A percentile compares a stretch with the other conserved stretches of the same genome.
These are phyloP conservation scores for Vanderwaltozyma tropicalis DNA, from an alignment of 805 yeast species.

Conservation along the genomic window DNA sequence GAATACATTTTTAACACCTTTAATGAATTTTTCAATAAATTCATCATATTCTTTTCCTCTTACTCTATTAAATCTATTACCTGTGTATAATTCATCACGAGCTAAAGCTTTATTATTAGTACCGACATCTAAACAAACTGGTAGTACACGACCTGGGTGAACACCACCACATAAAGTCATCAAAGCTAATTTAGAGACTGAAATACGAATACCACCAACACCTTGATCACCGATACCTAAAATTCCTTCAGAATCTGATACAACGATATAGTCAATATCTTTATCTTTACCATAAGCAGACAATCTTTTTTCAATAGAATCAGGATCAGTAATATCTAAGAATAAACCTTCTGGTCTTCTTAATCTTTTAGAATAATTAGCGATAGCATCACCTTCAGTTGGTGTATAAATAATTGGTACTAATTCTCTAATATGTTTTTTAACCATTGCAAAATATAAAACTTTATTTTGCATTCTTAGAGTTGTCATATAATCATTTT, in stretches of 20 bases:
- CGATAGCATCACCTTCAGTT: conserved; percentile 94
- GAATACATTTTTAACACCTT: conserved; percentile 59
- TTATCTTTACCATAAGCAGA: conserved; percentile 60
- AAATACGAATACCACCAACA: conserved; percentile 89
- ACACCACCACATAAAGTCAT: conserved; percentile 97
- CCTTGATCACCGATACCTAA: conserved; percentile 98
- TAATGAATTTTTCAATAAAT: conserved; percentile 71
- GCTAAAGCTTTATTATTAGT: conserved; percentile 77
- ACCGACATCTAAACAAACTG: conserved; percentile 87
- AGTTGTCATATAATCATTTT: conserved; percentile 87
- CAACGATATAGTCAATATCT: conserved; percentile 90
- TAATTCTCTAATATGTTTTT: conserved; percentile 79
- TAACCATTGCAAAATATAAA: conserved; percentile 75
- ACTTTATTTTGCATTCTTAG: conserved; percentile 89
- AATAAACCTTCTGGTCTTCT: conserved; percentile 95
- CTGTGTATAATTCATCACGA: conserved; percentile 83
- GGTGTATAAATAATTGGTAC: conserved; percentile 80
- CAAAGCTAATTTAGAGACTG: conserved; percentile 83
- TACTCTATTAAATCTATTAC: conserved; percentile 76
- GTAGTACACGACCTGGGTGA: conserved; percentile 92
- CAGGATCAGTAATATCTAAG: conserved; percentile 73
- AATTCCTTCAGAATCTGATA: conserved; percentile 93
- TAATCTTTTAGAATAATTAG: conserved; percentile 83
- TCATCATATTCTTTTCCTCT: conserved; percentile 80
- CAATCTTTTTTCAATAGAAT: conserved; percentile 65